Evolutionary conservation across 2,329 filamentous ascomycete species (phyloP), one percentile per base, ranked within the genome.

Genomic region (Pseudogymnoascus sp.): DNA sequence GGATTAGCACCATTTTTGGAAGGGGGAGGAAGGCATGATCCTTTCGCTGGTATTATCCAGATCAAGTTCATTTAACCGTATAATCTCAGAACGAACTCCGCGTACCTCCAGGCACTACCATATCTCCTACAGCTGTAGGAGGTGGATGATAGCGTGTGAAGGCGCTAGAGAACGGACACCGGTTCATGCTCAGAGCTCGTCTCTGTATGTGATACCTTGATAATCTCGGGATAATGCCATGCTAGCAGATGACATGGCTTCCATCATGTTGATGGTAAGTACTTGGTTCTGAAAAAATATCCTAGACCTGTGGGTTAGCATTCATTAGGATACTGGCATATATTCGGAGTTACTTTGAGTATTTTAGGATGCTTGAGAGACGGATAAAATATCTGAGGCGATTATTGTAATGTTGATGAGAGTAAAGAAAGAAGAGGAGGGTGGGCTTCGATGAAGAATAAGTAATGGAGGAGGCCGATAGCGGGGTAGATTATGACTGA

Each of bases 31-130:
- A 84, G 84, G 90, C 91, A 96, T 96, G 91, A 95, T 96, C 89
- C 92, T 96, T 95, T 92, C 92, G 92, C 92, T 92, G 89, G 91
- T 91, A 95, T 95, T 93, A 93, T 93, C 91, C 89, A 91, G 90
- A 93, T 93, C 90, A 93, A 93, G 90, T 93, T 91, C 80, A 82
- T 65, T 64, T 68, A 81, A 88, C 91, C 90, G 90, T 95, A 89
- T 95, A 86, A 87, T 95, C 89, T 93, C 88, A 91, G 85, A 82
- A 79, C 79, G 77, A 78, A 72, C 70, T 68, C 68, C 68, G 67
- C 65, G 65, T 67, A 31, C 65, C 64, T 62, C 67, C 63, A 59
- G 66, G 68, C 63, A 56, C 68, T 33, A 38, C 38, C 19, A 53
- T 68, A 72, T 72, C 68, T 72, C 70, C 69, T 72, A 66, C 56